Base-by-base conservation (phyloP, 2,329 filamentous ascomycete species). In the Cadophora sp. region DNA sequence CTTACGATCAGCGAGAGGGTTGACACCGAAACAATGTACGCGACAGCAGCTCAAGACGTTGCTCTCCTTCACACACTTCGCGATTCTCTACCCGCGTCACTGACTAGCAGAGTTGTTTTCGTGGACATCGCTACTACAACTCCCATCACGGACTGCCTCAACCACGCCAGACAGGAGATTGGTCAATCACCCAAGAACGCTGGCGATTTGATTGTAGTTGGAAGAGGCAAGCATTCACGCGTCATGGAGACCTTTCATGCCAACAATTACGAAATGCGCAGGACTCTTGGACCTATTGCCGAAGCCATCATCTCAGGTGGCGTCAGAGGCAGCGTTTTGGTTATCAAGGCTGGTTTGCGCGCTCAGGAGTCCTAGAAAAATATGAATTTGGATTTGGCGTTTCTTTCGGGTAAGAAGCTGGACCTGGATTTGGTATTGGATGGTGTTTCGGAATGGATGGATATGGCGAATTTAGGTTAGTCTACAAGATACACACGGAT, bases 131-230 rank as follows among this genome's bases (percentile, higher is more conserved):
- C 81, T 0, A 79, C 84, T 1, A 77, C 81, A 7, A 73, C 76
- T 0, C 76, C 78, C 18, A 76, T 80, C 0, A 77, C 82, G 0
- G 77, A 77, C 30, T 74, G 72, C 61, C 51, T 91, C 1, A 80
- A 82, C 6, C 78, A 83, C 4, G 90, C 90, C 0, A 82, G 83
- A 61, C 78, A 82, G 33, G 87, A 89, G 62, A 83, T 93, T 1
- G 87, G 86, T 0, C 84, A 86, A 67, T 83, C 84, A 20, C 82
- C 84, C 0, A 84, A 83, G 74, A 93, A 92, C 72, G 88, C 88
- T 0, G 91, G 91, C 1, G 91, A 93, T 74, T 80, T 94, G 24
- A 81, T 94, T 18, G 82, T 94, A 1, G 80, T 93, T 14, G 91
- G 91, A n/a, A 69, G 79, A 74, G 68, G 75, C 77, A 70, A 61